Evolutionary conservation across 129 eudicot species (phyloP).

Genomic region (Logfia minima): DNA sequence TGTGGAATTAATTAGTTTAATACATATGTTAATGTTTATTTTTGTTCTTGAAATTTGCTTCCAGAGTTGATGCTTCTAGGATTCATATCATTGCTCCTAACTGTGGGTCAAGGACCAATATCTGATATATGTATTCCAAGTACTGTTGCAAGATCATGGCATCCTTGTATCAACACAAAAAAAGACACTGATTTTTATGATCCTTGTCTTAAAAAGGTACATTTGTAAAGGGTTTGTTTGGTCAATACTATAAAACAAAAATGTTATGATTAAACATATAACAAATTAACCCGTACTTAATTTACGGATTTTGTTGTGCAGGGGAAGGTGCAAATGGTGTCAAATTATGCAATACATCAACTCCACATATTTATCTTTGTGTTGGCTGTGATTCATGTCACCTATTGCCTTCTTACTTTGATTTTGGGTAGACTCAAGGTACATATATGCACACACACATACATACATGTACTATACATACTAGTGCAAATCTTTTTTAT

Average conservation of each 20-base stretch:
- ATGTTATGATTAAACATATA: background rate
- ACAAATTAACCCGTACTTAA: background rate
- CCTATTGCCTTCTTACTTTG: conserved; percentile 54
- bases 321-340: conserved; percentile 62
- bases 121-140: conserved; percentile 55
- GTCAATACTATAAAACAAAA: background rate
- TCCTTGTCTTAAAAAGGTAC: conserved; percentile 42
- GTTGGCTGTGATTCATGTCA: conserved; percentile 59
- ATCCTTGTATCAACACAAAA: conserved; percentile 41
- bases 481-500: too few species aligned
- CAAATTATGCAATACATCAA: conserved; percentile 70
- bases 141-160: conserved; percentile 58
- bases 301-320: conserved; percentile 19
- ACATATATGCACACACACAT: background rate
- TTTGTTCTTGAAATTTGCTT: background rate
- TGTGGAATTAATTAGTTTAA: background rate
- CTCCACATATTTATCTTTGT: conserved; percentile 76
- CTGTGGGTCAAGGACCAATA: conserved; percentile 43
- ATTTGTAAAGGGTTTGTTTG: too few species aligned
- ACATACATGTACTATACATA: background rate
- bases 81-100: conserved; percentile 64
- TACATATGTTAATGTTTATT: background rate
- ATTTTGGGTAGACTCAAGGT: conserved; percentile 66
- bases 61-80: conserved; percentile 72
- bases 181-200: conserved; percentile 27